A percentile compares a stretch with the other conserved stretches of the same genome.
Conservation (phyloP, 148 eudicot genomes). For the Rhododendron vialii region DNA sequence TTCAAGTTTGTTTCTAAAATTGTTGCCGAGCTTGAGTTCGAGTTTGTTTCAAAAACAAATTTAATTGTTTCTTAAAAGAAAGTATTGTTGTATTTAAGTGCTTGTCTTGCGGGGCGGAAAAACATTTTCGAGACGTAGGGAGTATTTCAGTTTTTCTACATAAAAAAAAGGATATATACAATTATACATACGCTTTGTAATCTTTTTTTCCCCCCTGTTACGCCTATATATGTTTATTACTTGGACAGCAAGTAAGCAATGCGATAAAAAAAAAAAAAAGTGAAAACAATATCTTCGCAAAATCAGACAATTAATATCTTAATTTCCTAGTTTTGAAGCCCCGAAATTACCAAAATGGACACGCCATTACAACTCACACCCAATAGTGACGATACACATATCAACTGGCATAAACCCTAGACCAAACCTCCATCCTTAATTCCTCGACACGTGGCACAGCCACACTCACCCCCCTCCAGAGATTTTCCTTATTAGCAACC, state of each 20-base stretch:
- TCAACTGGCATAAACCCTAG: slow-evolving; percentile 19
- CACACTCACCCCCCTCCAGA: neutral
- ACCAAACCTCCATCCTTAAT: slow-evolving; percentile 14
- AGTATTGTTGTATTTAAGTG: too few relatives aligned
- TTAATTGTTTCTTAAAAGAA: too few relatives aligned
- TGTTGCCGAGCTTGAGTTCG: too few relatives aligned
- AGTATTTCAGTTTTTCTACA: too few relatives aligned
- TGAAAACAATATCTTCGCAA: neutral
- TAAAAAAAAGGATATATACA: too few relatives aligned
- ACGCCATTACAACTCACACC: neutral
- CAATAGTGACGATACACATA: neutral
- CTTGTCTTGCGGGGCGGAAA: too few relatives aligned
- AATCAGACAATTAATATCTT: neutral
- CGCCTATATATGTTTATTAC: neutral
- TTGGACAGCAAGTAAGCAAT: neutral
- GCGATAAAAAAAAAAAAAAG: neutral
- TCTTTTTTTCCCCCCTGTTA: too few relatives aligned
- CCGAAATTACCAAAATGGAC: neutral
- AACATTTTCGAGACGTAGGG: too few relatives aligned
- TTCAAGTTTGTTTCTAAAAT: too few relatives aligned
- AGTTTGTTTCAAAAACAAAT: too few relatives aligned
- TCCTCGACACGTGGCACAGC: slow-evolving; percentile 27
- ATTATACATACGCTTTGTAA: too few relatives aligned
- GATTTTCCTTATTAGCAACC: slow-evolving; percentile 1
- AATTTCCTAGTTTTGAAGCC: neutral